Base-by-base conservation (phyloP, 768 basidiomycete genomes). In the Artomyces pyxidatus region DNA sequence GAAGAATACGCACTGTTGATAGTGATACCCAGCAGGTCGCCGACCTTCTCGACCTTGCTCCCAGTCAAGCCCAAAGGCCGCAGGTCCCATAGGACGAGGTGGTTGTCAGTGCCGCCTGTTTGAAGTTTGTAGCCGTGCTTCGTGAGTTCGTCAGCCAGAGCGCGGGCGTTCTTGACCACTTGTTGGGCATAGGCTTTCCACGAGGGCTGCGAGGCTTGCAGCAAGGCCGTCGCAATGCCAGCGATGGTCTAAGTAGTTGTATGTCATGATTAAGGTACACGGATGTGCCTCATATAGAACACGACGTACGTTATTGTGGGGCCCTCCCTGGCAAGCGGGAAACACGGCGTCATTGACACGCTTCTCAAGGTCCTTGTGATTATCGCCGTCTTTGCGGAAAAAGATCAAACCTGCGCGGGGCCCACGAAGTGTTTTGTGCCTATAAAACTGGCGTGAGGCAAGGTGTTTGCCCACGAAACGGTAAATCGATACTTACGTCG, bases 311-410 rank as follows among this genome's bases (percentile, higher is more conserved):
- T 99, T 93, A 75, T 98, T 98, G 76, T 98, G 96, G 38, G 95
- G 96, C 42, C 95, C 96, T 69, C 96, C 96, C 71, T 98, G 96
- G 78, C 96, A 98, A 29, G 96, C 95, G 49, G 96, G 96, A 83
- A 99, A 99, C 55, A 99, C 95, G 43, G 96, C 94, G 37, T 95
- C 89, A 66, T 98, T 98, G 60, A 99, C 83, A 50, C 94, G 87
- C 69, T 91, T 91, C 77, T 97, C 96, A 39, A 99, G 80, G 58
- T 98, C 95, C 59, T 79, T 70, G 23, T 80, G 70, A 51, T 83
- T 76, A 62, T 87, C 79, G 58, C 82, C 81, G 65, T 95, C 92
- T 70, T 86, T 96, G 68, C 88, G 81, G 84, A 95, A 99, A 80
- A 99, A 99, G 73, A 99, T 88, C 54, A 99, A 73, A 66, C 96